Percentiles rank a stretch among this genome's conserved stretches.
Conservation (phyloP, 169 alveolate genomes). For the Perkinsus marinus region DNA sequence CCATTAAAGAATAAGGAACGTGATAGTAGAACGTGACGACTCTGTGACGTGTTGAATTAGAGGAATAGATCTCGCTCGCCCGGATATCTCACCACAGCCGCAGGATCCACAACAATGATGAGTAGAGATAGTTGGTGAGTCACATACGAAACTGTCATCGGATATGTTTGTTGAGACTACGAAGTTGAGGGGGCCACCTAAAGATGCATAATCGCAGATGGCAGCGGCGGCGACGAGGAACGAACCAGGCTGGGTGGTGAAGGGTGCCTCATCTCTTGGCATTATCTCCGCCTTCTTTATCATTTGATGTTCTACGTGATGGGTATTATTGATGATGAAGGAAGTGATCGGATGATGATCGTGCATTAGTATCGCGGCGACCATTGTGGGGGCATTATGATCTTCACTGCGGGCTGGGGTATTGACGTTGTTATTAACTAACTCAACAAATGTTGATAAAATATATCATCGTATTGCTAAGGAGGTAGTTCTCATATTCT, state of each 20-base stretch:
- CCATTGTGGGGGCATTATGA: neutral
- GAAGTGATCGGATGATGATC: neutral
- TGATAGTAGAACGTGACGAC: too few species aligned
- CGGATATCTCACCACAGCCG: neutral
- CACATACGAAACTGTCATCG: neutral
- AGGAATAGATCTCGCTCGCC: too few species aligned
- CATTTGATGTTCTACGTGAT: neutral
- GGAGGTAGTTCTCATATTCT: too few species aligned
- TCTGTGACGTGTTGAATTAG: too few species aligned
- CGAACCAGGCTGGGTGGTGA: neutral
- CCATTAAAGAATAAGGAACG: too few species aligned
- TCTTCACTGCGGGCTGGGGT: neutral
- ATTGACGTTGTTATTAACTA: neutral
- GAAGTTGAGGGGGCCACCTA: neutral
- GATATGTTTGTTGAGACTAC: neutral
- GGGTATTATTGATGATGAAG: neutral
- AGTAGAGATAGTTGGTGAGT: neutral
- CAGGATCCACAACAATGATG: neutral
- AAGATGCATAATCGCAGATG: neutral
- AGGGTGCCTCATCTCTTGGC: neutral
- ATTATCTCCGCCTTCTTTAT: neutral
- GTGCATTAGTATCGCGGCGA: neutral
- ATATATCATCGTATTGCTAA: too few species aligned
- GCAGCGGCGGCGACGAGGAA: neutral
- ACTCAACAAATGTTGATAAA: too few species aligned